A percentile compares a stretch with the other conserved stretches of the same genome.
phyloP scores from a whole-genome alignment of 108 stramenopile species.

The Nannochloropsis salina region DNA sequence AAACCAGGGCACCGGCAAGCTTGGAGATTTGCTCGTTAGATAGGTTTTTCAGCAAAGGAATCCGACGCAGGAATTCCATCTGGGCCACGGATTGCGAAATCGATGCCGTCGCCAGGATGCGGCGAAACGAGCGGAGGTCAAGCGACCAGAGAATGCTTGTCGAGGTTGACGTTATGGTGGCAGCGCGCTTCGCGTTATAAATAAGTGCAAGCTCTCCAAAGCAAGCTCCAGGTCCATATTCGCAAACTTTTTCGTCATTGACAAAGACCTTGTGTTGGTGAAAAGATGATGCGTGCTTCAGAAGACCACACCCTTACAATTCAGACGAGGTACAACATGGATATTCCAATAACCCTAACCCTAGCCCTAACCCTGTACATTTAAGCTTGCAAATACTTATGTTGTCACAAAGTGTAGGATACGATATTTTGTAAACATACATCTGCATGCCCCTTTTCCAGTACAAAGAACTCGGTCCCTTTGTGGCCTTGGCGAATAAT shows the following conservation, averaged over 20 bases:
- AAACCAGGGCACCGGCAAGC: constrained; percentile 54
- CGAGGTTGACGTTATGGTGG: constrained; percentile 46
- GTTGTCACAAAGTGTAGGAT: no score
- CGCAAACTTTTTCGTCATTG: constrained; percentile 29
- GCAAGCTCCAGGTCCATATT: constrained; percentile 44
- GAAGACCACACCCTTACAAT: no score
- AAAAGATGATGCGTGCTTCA: neutral
- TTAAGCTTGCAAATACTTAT: no score
- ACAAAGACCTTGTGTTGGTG: constrained; percentile 32
- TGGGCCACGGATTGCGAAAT: constrained; percentile 46
- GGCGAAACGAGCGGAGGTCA: constrained; percentile 56
- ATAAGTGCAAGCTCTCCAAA: constrained; percentile 63
- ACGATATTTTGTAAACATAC: neutral
- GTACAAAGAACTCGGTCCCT: constrained; percentile 48
- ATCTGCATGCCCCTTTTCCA: constrained; percentile 42
- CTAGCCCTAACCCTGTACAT: no score
- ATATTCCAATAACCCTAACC: no score
- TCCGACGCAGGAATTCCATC: constrained; percentile 55
- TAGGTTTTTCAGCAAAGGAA: constrained; percentile 52
- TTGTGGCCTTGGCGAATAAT: constrained; percentile 49
- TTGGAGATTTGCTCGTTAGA: constrained; percentile 56
- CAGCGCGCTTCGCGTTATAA: constrained; percentile 61
- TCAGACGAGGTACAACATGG: no score
- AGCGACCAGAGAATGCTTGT: constrained; percentile 50
- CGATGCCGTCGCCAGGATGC: constrained; percentile 54